A percentile compares a stretch with the other conserved stretches of the same genome.
These are phyloP conservation scores for Quercus suber DNA, from an alignment of 306 rosid genomes.

Conservation along the genomic window DNA sequence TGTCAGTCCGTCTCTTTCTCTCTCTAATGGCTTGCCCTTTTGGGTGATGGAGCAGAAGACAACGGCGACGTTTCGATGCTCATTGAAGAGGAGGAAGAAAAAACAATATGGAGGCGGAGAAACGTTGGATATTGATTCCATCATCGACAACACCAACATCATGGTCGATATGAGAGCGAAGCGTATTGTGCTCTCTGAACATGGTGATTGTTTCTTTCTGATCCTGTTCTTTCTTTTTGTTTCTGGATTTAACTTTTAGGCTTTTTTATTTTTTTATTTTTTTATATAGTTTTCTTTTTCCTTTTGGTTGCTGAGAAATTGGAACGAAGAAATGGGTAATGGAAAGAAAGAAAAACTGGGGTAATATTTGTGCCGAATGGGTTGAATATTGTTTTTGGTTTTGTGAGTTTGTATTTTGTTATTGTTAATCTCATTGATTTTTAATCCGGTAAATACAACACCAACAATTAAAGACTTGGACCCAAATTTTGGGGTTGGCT, in stretches of 20 bases:
- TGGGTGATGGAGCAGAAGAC: background rate
- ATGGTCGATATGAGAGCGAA: background rate
- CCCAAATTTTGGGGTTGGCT: too few relatives aligned
- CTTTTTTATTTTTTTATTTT: too few relatives aligned
- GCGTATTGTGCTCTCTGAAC: background rate
- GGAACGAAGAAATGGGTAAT: background rate
- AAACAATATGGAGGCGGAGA: too few relatives aligned
- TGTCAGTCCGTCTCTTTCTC: background rate
- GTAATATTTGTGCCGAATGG: too few relatives aligned
- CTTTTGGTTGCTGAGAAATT: background rate
- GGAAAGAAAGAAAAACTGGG: too few relatives aligned
- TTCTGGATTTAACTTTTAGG: background rate
- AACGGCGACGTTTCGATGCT: background rate
- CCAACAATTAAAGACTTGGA: too few relatives aligned
- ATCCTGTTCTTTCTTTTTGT: background rate
- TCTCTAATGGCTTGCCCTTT: background rate
- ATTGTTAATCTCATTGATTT: too few relatives aligned
- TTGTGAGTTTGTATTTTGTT: too few relatives aligned
- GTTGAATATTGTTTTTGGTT: too few relatives aligned
- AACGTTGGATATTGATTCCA: too few relatives aligned
- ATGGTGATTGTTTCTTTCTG: background rate
- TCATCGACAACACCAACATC: background rate
- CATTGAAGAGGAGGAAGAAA: background rate
- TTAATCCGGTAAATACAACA: too few relatives aligned
- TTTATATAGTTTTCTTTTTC: too few relatives aligned